Conservation (phyloP, 148 eudicot genomes). For the Rhododendron ferrugineum region DNA sequence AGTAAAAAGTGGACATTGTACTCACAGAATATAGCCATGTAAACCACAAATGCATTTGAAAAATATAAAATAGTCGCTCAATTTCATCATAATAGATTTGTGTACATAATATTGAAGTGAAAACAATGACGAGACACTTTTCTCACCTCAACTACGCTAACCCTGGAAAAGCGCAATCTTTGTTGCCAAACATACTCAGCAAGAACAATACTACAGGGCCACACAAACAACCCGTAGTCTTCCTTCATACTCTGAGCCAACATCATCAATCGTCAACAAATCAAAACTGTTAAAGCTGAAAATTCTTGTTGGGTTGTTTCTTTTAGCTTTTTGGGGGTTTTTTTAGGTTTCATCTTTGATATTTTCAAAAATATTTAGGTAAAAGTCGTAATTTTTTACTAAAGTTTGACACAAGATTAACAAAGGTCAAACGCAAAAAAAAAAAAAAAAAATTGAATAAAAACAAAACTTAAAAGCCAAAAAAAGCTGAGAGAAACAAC, state of each 20-base stretch:
- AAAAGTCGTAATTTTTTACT: no score
- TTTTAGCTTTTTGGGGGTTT: no score
- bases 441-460: no score
- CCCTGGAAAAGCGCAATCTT: slow-evolving; percentile 52
- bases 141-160: slow-evolving; percentile 63
- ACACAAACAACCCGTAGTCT: slow-evolving; percentile 87
- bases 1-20: not conserved
- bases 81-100: not conserved
- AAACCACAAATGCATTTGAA: not conserved
- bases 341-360: no score
- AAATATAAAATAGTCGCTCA: no score
- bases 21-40: not conserved
- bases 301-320: not conserved
- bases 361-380: no score
- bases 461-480: no score
- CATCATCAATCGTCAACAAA: not conserved
- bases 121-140: not conserved
- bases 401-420: no score
- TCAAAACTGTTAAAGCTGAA: not conserved
- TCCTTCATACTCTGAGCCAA: slow-evolving; percentile 61
- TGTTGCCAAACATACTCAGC: slow-evolving; percentile 98
- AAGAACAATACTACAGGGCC: slow-evolving; percentile 79
- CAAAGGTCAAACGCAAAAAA: no score
- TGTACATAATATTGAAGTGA: not conserved
- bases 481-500: no score